Percentiles rank a stretch among this genome's conserved stretches.
Conservation (phyloP, 176 grass and related monocot species). For the Paspalum vaginatum region DNA sequence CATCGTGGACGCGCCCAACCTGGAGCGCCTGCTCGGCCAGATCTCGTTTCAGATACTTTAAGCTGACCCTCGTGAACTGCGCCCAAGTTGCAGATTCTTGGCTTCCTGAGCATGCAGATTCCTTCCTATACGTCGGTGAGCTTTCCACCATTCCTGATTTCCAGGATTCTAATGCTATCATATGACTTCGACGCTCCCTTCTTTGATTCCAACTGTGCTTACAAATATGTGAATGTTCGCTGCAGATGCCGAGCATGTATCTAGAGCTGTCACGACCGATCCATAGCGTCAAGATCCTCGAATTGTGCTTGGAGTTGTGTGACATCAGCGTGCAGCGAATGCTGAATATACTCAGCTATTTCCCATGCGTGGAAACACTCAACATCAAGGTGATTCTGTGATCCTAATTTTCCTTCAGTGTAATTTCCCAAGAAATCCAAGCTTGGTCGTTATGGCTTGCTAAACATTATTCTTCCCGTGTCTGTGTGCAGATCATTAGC, state of each 20-base stretch:
- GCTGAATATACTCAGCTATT: background rate
- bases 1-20: background rate
- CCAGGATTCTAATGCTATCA: too few relatives aligned
- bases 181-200: background rate
- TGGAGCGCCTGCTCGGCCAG: slow-evolving; percentile 2
- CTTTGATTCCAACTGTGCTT: too few relatives aligned
- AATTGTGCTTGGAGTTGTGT: background rate
- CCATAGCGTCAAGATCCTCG: background rate
- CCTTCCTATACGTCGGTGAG: background rate
- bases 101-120: background rate
- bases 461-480: background rate
- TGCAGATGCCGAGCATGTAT: background rate
- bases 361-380: slow-evolving; percentile 14
- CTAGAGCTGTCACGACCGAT: background rate
- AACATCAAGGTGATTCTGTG: background rate
- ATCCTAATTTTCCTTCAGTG: background rate
- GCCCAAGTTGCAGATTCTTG: background rate
- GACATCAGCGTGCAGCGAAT: background rate
- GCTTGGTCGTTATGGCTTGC: background rate
- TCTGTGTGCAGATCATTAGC: background rate
- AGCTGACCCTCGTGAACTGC: background rate
- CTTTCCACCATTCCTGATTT: too few relatives aligned
- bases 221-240: background rate
- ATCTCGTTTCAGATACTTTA: background rate
- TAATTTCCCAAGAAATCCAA: background rate